Evolutionary conservation across 192 early-diverging fungal genomes (phyloP).

Genomic region (Phycomyces nitens): DNA sequence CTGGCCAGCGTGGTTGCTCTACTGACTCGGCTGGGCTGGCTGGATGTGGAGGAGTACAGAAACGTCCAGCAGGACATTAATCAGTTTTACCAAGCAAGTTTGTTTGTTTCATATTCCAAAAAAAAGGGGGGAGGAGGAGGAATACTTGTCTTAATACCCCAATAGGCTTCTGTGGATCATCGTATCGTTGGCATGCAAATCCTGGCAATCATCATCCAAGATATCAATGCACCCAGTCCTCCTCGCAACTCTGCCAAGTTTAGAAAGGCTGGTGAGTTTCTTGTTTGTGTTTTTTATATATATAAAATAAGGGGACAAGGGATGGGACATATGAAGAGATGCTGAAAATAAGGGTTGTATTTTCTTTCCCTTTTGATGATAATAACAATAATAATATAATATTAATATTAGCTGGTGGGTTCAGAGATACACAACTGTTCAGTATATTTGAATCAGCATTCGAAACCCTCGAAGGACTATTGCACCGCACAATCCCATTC

Average conservation of each 20-base stretch:
- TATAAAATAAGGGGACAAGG: not conserved
- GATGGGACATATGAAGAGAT: too few species aligned
- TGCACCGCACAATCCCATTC: slow-evolving; percentile 37
- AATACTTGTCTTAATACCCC: not conserved
- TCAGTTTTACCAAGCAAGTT: slow-evolving; percentile 56
- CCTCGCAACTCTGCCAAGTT: slow-evolving; percentile 61
- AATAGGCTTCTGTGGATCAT: slow-evolving; percentile 51
- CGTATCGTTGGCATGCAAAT: slow-evolving; percentile 65
- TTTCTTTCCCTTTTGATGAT: too few species aligned
- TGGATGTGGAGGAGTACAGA: slow-evolving; percentile 66
- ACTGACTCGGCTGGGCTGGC: slow-evolving; percentile 70
- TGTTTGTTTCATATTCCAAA: too few species aligned
- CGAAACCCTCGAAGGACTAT: slow-evolving; percentile 39
- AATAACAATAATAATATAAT: too few species aligned
- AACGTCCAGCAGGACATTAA: slow-evolving; percentile 48
- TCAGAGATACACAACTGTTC: slow-evolving; percentile 41
- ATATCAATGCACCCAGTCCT: slow-evolving; percentile 67
- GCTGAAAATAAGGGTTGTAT: too few species aligned
- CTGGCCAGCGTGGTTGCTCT: slow-evolving; percentile 59
- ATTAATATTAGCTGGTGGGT: slow-evolving; percentile 43
- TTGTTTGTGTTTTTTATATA: not conserved
- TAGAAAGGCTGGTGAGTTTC: slow-evolving; percentile 60
- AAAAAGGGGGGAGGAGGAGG: too few species aligned
- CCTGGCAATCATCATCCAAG: slow-evolving; percentile 62
- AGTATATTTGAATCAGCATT: slow-evolving; percentile 31